Conservation (phyloP, 768 basidiomycete species). For the Kockovaella imperatae region DNA sequence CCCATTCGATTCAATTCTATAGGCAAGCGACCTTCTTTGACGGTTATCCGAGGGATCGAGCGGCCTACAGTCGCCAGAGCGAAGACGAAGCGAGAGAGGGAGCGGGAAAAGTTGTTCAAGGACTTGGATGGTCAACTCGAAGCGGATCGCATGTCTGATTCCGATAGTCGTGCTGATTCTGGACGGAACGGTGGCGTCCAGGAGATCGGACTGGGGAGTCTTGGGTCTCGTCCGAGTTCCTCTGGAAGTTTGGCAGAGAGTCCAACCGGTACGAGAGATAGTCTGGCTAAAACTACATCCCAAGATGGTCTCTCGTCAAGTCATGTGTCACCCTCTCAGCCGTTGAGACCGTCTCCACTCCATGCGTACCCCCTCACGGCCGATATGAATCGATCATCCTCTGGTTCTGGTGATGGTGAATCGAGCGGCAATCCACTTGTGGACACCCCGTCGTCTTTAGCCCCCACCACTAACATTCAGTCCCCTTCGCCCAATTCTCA, state of each 20-base stretch:
- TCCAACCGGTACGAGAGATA: slow-evolving; percentile 4
- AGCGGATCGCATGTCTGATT: slow-evolving; percentile 8
- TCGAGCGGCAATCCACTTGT: not conserved
- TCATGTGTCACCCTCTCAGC: slow-evolving; percentile 13
- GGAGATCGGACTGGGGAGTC: slow-evolving; percentile 32
- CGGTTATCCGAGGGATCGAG: slow-evolving; percentile 6
- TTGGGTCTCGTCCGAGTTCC: slow-evolving; percentile 8
- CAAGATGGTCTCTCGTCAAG: not conserved
- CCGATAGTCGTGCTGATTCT: slow-evolving; percentile 3
- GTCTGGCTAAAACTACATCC: slow-evolving; percentile 4
- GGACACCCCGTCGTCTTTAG: slow-evolving; percentile 13
- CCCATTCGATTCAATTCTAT: slow-evolving; percentile 8
- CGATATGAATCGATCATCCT: no score
- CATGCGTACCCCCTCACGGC: slow-evolving; percentile 24
- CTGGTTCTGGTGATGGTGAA: slow-evolving; percentile 9
- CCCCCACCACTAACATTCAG: slow-evolving; percentile 3
- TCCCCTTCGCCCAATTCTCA: slow-evolving; percentile 4
- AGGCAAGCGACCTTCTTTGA: slow-evolving; percentile 22
- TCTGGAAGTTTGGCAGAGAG: not conserved
- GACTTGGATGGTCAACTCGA: slow-evolving; percentile 41
- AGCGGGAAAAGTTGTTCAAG: slow-evolving; percentile 37
- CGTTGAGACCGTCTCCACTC: slow-evolving; percentile 30
- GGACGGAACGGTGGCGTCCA: slow-evolving; percentile 24
- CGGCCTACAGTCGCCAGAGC: slow-evolving; percentile 11
- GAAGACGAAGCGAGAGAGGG: slow-evolving; percentile 39